Conservation (phyloP, 1,284 basidiomycete genomes). For the Neonothopanus nambi region DNA sequence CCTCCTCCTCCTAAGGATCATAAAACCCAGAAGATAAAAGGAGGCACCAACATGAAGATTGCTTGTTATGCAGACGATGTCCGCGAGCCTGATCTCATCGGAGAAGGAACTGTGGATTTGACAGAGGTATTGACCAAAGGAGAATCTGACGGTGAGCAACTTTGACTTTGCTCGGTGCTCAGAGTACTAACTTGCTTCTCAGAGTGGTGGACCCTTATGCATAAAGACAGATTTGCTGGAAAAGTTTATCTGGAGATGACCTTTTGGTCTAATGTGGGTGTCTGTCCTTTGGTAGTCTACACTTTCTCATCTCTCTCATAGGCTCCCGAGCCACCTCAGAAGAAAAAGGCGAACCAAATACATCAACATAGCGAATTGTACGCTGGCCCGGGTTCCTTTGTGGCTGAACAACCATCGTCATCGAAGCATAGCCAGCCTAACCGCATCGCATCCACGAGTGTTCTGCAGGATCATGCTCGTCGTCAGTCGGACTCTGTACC, state of each 20-base stretch:
- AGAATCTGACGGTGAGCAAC: constrained; percentile 84
- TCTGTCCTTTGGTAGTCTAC: constrained; percentile 1
- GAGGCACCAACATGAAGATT: constrained; percentile 78
- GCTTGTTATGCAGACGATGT: constrained; percentile 94
- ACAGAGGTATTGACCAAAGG: constrained; percentile 92
- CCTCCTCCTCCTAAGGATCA: constrained; percentile 57
- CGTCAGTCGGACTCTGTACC: constrained; percentile 47
- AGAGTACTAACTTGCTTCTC: constrained; percentile 14
- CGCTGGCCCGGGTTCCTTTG: constrained; percentile 74
- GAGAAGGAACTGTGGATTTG: constrained; percentile 86
- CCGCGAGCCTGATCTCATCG: constrained; percentile 94
- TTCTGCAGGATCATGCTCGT: constrained; percentile 39
- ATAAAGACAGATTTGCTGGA: constrained; percentile 91
- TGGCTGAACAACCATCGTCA: constrained; percentile 45
- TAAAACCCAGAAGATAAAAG: constrained; percentile 62
- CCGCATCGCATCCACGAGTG: constrained; percentile 38
- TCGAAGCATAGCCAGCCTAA: constrained; percentile 32
- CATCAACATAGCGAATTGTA: constrained; percentile 57
- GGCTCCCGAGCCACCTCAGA: constrained; percentile 70
- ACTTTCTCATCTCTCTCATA: constrained; percentile 28
- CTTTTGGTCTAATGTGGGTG: constrained; percentile 90
- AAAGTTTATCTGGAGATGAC: constrained; percentile 95
- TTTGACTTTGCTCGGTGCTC: constrained; percentile 6
- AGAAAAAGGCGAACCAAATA: constrained; percentile 45
- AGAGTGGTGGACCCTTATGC: constrained; percentile 93